Percentiles rank a stretch among this genome's conserved stretches.
Evolutionary conservation across 2,329 filamentous ascomycete genomes (phyloP).

Genomic region (Blastomyces emzantsi): DNA sequence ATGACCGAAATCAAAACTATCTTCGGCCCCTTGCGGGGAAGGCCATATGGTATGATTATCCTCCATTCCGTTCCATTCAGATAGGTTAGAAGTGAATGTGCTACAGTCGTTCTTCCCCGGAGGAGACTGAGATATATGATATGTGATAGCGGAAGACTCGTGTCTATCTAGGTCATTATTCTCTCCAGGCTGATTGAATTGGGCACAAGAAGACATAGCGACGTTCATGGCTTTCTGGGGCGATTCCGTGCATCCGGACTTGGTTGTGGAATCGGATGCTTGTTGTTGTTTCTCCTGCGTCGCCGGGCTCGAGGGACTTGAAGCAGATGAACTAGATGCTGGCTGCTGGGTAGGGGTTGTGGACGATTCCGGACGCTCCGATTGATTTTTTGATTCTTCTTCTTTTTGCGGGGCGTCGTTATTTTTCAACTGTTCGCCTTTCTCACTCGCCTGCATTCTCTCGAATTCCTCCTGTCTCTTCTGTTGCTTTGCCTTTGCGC

Average conservation of each 20-base stretch:
- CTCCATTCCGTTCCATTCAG: not conserved
- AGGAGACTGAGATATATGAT: slow-evolving; percentile 2
- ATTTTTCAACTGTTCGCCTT: slow-evolving; percentile 23
- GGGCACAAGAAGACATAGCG: not conserved
- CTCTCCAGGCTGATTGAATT: not conserved
- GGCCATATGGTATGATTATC: not conserved
- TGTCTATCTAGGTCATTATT: not conserved
- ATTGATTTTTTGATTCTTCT: slow-evolving; percentile 18
- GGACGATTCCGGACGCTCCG: not conserved
- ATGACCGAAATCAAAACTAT: not conserved
- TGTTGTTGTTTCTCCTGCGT: slow-evolving; percentile 20
- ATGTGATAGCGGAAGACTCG: not conserved
- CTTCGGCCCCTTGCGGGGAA: not conserved
- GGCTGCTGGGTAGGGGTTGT: slow-evolving; percentile 6
- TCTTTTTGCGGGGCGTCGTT: slow-evolving; percentile 21
- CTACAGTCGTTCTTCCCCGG: not conserved
- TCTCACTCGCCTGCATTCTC: slow-evolving; percentile 30
- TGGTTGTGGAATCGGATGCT: not conserved
- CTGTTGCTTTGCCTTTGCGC: slow-evolving; percentile 45
- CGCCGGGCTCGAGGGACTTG: slow-evolving; percentile 16
- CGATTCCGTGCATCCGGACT: not conserved
- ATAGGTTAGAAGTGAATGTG: not conserved
- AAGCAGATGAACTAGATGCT: not conserved
- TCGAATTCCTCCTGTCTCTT: slow-evolving; percentile 43
- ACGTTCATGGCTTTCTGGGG: not conserved